Evolutionary conservation across 2,329 filamentous ascomycete species (phyloP), one percentile per base, ranked within the genome.

Genomic region (Herpomyces periplanetae): DNA sequence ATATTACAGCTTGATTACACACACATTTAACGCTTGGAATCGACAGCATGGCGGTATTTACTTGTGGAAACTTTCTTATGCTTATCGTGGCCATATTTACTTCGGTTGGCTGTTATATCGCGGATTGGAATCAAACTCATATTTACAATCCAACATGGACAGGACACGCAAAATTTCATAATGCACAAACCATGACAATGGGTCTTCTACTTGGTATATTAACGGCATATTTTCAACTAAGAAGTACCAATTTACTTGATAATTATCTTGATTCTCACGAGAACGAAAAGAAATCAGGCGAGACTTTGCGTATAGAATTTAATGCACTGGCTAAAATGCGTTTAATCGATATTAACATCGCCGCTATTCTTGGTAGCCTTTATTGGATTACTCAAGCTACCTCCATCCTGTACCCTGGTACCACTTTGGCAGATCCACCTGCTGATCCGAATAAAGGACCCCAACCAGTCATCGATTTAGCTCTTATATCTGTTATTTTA

Each of bases 101-200:
- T 21, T 22, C 25, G 12, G 20, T 31, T 16, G 36, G 33, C n/a
- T 30, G 33, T 11, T 39, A 34, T 20, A 5, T 30, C 4, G 34
- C 33, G 16, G 35, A 37, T 23, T 37, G 28, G 27, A 36, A 30
- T 26, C 31, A 42, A 20, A 45, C 43, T 2, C 44, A 47, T 30
- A 33, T 48, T 23, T 31, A 34, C 20, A 47, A 49, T 26, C 42
- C 43, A 0, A 28, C 30, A 19, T 49, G 45, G 45, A 38, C 43
- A 2, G 42, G 43, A 0, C 45, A 49, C 28, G 45, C 44, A 4
- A 38, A 39, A 22, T 49, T 47, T 33, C 44, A 49, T 32, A 48
- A 47, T 25, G 44, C 42, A 3, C 46, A 49, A 28, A 49, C 44
- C 5, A 47, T 49, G 43, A 36, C 35, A 2, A 37, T 44, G 18